A percentile compares a stretch with the other conserved stretches of the same genome.
Conservation (phyloP, 371 early-diverging fungal species). For the Lichtheimia hyalospora region DNA sequence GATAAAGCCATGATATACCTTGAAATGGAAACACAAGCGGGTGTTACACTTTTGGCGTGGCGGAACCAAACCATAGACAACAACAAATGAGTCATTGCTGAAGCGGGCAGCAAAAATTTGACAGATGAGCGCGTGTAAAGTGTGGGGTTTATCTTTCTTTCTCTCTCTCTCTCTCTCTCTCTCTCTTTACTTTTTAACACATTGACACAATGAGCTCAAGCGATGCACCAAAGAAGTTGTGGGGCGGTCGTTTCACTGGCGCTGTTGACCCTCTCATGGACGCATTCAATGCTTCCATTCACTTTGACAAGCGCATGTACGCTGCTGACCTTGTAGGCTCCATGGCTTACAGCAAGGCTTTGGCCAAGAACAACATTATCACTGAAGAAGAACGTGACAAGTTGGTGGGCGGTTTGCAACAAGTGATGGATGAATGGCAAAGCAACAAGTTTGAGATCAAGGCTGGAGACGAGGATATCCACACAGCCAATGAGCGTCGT, state of each 20-base stretch:
- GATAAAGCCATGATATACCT: no score
- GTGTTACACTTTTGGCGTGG: no score
- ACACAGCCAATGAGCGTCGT: conserved; percentile 96
- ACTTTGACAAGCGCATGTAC: conserved; percentile 91
- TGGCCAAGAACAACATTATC: conserved; percentile 74
- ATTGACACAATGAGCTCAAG: conserved; percentile 3
- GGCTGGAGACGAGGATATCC: conserved; percentile 95
- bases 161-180: no score
- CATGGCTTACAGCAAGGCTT: conserved; percentile 88
- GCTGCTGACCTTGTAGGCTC: conserved; percentile 88
- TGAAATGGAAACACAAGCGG: no score
- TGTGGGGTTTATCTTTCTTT: no score
- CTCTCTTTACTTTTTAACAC: neutral
- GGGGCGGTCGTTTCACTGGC: conserved; percentile 82
- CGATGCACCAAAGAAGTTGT: conserved; percentile 14
- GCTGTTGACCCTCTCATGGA: conserved; percentile 96
- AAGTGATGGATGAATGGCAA: conserved; percentile 86
- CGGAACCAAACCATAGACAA: no score
- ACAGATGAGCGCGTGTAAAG: no score
- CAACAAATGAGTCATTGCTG: no score
- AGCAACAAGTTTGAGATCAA: conserved; percentile 70
- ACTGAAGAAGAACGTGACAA: conserved; percentile 70
- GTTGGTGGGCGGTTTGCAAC: conserved; percentile 73
- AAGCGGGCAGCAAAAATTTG: no score
- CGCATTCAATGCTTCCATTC: conserved; percentile 92